Conservation (phyloP, 179 eudicot genomes). For the Camellia oleifera region DNA sequence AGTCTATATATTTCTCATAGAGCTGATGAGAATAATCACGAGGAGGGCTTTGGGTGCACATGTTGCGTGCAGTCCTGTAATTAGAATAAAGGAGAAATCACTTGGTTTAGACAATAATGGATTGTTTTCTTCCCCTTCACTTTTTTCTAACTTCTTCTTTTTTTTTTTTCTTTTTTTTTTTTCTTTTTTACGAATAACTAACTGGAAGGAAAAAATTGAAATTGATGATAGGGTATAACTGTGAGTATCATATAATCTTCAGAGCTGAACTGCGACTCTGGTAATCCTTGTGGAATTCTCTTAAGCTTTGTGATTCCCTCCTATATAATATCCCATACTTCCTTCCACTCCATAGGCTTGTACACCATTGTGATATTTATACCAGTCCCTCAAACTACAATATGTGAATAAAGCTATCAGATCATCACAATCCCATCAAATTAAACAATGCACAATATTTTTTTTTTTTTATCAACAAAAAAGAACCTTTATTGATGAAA, state of each 20-base stretch:
- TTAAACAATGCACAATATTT: too few species aligned
- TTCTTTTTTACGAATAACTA: constrained; percentile 47
- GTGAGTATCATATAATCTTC: too few species aligned
- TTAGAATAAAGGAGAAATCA: background rate
- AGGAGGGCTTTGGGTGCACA: constrained; percentile 34
- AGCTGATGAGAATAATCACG: too few species aligned
- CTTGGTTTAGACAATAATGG: background rate
- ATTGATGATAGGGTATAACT: too few species aligned
- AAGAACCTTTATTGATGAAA: too few species aligned
- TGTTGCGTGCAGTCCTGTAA: constrained; percentile 61
- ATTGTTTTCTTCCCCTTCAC: constrained; percentile 21
- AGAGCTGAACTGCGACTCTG: too few species aligned
- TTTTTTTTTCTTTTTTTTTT: constrained; percentile 14
- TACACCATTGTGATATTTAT: constrained; percentile 1
- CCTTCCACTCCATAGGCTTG: too few species aligned
- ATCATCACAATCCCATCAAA: background rate
- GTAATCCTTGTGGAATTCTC: too few species aligned
- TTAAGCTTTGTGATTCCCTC: too few species aligned
- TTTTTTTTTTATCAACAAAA: too few species aligned
- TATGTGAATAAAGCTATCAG: background rate
- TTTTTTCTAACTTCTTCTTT: background rate
- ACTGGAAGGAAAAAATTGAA: constrained; percentile 7
- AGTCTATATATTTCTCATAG: too few species aligned
- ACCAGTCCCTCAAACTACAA: constrained; percentile 8
- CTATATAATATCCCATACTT: too few species aligned